phyloP scores from a whole-genome alignment of 2,329 filamentous ascomycete genomes.

The Sarocladiaceae sp. region DNA sequence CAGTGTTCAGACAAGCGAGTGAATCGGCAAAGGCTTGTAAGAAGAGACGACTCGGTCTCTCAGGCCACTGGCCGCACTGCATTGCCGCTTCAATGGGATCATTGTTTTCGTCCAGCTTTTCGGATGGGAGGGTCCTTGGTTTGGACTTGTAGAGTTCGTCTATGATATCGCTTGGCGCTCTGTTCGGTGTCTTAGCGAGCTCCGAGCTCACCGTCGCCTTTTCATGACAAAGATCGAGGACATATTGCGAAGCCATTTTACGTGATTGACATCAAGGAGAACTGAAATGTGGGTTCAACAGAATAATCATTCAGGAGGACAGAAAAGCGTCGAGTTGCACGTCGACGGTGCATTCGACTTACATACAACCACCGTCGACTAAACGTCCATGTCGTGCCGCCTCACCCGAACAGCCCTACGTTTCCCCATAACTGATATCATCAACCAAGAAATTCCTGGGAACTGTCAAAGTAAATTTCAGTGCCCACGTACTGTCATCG shows the following conservation, averaged over 20 bases:
- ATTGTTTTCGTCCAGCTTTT: background rate
- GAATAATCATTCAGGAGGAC: no score
- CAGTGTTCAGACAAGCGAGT: conserved; percentile 48
- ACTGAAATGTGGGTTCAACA: no score
- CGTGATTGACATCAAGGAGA: no score
- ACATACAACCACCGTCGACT: no score
- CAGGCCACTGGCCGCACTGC: conserved; percentile 60
- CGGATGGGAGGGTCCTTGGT: background rate
- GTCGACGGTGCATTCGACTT: no score
- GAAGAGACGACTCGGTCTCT: conserved; percentile 63
- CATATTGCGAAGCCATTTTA: conserved; percentile 26
- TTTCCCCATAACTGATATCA: no score
- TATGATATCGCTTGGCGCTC: conserved; percentile 50
- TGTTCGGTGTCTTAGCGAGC: conserved; percentile 47
- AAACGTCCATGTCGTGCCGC: no score
- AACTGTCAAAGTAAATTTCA: no score
- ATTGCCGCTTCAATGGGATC: conserved; percentile 47
- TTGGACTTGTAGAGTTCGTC: conserved; percentile 47
- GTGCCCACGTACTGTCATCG: no score
- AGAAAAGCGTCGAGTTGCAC: no score
- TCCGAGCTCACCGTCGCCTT: conserved; percentile 53
- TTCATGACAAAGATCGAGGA: conserved; percentile 49
- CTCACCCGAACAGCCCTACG: no score
- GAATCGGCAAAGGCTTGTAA: conserved; percentile 65
- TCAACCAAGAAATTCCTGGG: no score